These are phyloP conservation scores for Boletus rufocinnamomeus DNA, from an alignment of 768 basidiomycete genomes.

Conservation along the genomic window DNA sequence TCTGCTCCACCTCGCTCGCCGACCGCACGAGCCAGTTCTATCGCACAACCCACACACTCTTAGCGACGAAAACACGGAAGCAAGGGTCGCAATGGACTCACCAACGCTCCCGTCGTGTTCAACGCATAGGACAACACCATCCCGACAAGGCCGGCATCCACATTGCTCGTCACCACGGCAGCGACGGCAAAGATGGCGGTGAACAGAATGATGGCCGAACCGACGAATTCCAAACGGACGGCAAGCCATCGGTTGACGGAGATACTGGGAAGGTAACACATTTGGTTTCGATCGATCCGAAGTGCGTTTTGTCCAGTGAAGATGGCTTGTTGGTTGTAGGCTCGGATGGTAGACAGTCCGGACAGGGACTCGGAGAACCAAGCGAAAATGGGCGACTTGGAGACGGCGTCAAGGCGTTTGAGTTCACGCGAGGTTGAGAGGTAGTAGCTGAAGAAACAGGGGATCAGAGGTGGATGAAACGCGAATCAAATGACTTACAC, in stretches of 20 bases:
- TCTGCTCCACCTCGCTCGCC: conserved; percentile 87
- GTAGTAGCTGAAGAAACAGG: conserved; percentile 62
- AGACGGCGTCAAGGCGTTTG: conserved; percentile 86
- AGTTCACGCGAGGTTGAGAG: conserved; percentile 84
- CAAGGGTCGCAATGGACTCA: conserved; percentile 36
- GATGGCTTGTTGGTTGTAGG: conserved; percentile 67
- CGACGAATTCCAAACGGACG: conserved; percentile 81
- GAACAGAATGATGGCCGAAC: conserved; percentile 74
- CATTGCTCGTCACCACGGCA: conserved; percentile 71
- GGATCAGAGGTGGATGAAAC: background rate
- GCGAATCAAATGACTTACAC: conserved; percentile 45
- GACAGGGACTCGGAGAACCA: conserved; percentile 80
- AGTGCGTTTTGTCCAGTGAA: conserved; percentile 71
- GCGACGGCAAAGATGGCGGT: conserved; percentile 66
- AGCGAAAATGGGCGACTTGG: conserved; percentile 88
- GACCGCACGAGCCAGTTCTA: conserved; percentile 84
- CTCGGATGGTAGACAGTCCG: conserved; percentile 82
- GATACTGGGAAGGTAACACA: conserved; percentile 72
- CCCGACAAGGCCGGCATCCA: conserved; percentile 88
- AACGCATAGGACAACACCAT: conserved; percentile 84
- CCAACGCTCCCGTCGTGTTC: conserved; percentile 80
- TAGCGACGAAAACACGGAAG: background rate
- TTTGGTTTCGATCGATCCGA: conserved; percentile 84
- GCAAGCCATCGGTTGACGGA: conserved; percentile 84
- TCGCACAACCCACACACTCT: background rate